These are phyloP conservation scores for Sporothrix brasiliensis DNA, from an alignment of 2,329 filamentous ascomycete genomes.

Conservation along the genomic window DNA sequence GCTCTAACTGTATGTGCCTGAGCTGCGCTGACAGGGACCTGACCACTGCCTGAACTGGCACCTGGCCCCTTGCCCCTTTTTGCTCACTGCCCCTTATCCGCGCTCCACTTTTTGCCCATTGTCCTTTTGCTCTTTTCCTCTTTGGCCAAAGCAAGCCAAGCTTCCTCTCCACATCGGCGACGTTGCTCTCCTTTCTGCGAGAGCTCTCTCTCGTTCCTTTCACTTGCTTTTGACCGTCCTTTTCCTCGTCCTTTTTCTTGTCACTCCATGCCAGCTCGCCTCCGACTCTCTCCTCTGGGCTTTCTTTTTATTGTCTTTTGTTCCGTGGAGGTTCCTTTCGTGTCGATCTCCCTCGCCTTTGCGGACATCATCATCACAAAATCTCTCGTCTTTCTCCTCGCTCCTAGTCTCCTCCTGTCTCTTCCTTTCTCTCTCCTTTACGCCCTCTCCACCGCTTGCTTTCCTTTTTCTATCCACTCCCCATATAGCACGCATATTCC, in stretches of 20 bases:
- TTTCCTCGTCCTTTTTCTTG: not conserved
- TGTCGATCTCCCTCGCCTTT: not conserved
- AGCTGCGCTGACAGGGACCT: not conserved
- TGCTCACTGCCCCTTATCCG: slow-evolving; percentile 27
- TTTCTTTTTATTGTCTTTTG: not conserved
- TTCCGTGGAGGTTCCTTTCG: not conserved
- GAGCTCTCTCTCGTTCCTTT: slow-evolving; percentile 6
- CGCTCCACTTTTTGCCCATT: slow-evolving; percentile 21
- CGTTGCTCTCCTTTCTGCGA: not conserved
- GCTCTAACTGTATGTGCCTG: no score
- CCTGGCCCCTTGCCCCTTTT: slow-evolving; percentile 29
- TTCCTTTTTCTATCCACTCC: no score
- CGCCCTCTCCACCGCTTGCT: not conserved
- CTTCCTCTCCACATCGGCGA: slow-evolving; percentile 1
- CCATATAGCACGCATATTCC: not conserved
- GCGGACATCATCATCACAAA: slow-evolving; percentile 3
- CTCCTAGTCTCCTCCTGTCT: not conserved
- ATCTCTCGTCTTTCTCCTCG: not conserved
- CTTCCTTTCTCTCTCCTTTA: not conserved
- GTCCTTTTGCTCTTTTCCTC: not conserved
- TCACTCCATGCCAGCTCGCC: not conserved
- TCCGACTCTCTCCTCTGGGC: not conserved
- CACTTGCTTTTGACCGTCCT: not conserved
- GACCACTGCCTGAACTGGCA: not conserved
- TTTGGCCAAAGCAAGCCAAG: slow-evolving; percentile 11